Percentiles rank a stretch among this genome's conserved stretches.
phyloP scores from a whole-genome alignment of 805 yeast species.

The Candida adriatica region DNA sequence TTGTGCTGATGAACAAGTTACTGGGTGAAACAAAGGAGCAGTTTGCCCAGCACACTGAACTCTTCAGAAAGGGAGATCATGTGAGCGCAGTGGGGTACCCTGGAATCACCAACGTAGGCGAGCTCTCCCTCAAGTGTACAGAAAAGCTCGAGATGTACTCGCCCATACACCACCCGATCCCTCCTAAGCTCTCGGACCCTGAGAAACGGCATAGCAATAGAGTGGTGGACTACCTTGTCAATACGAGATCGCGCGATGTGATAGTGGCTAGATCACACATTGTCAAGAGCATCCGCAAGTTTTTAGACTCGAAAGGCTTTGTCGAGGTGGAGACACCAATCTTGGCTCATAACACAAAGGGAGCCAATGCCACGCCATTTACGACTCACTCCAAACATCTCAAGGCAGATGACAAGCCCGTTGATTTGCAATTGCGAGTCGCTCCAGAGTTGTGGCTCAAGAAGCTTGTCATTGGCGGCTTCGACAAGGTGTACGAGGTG shows the following conservation, averaged over 20 bases:
- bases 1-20: slow-evolving; percentile 50
- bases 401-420: slow-evolving; percentile 17
- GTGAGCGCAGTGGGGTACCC: slow-evolving; percentile 63
- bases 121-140: slow-evolving; percentile 59
- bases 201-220: slow-evolving; percentile 58
- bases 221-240: slow-evolving; percentile 67
- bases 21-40: slow-evolving; percentile 35
- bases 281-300: slow-evolving; percentile 47
- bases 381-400: slow-evolving; percentile 37
- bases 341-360: slow-evolving; percentile 63
- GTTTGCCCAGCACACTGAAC: slow-evolving; percentile 30
- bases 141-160: slow-evolving; percentile 47
- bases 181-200: slow-evolving; percentile 52
- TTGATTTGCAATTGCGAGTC: slow-evolving; percentile 59
- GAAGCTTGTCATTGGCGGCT: slow-evolving; percentile 72
- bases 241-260: slow-evolving; percentile 40
- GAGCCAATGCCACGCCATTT: slow-evolving; percentile 93
- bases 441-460: slow-evolving; percentile 97
- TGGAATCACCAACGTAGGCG: slow-evolving; percentile 71
- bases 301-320: slow-evolving; percentile 48
- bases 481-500: slow-evolving; percentile 81
- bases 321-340: slow-evolving; percentile 89
- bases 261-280: slow-evolving; percentile 49
- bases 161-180: slow-evolving; percentile 66
- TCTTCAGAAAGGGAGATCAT: slow-evolving; percentile 65